Base-by-base conservation (phyloP, 495 filamentous ascomycete species). In the Neurospora cerealis region DNA sequence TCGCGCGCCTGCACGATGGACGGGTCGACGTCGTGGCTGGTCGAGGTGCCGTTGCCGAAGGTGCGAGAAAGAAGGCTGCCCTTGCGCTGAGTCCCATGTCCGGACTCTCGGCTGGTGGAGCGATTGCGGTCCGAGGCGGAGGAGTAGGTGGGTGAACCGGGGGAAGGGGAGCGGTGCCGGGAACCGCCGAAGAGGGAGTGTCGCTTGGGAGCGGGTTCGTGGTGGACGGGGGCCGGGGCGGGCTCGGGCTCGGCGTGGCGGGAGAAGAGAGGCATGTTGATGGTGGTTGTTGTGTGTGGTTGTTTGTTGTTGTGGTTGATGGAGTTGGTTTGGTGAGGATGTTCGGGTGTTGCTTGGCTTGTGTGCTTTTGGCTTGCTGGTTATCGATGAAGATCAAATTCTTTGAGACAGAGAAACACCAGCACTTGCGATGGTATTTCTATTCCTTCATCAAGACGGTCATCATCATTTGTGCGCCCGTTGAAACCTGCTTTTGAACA, bases 1-100 rank as follows among this genome's bases (percentile, higher is more conserved):
- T 91, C 87, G 15, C 85, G 84, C 1, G 90, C 90, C 15, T 85
- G 81, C 37, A 83, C 69, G 74, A 92, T 91, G 69, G 82, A 85
- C 0, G 88, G 86, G 79, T 92, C 90, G 73, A 90, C 83, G 19
- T 85, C 80, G 54, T 36, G 54, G 32, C 75, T 72, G 74, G 75
- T 74, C 11, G n/a, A 38, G 76, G 48, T 72, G 73, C 84, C 84
- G 74, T 86, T 82, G 70, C 86, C 83, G 54, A 88, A 81, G 70
- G 83, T 81, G 38, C 80, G 80, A 40, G 83, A 81, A 11, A 85
- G 78, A 39, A 83, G 77, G 73, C 79, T 82, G 74, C 80, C 78
- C 37, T 74, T 73, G 69, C 77, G 74, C 72, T 73, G 73, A 15
- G 72, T 37, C 13, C 74, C 73, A 42, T 74, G 69, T 62, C 73